Percentiles rank a stretch among this genome's conserved stretches.
These are phyloP conservation scores for Capsicum chinense DNA, from an alignment of 257 asterid genomes.

Conservation along the genomic window DNA sequence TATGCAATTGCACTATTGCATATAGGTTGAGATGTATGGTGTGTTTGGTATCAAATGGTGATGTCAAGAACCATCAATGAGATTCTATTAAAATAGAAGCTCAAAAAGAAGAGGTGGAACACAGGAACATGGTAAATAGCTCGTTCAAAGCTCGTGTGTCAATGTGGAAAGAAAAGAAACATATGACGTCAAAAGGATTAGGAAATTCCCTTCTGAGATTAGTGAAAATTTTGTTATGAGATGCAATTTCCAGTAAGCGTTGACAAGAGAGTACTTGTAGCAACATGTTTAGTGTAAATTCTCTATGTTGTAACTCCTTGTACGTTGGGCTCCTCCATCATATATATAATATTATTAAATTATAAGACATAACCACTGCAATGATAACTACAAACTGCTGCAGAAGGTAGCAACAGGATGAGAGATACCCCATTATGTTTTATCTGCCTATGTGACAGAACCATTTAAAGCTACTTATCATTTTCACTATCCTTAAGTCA, in stretches of 20 bases:
- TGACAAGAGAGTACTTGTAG: background rate
- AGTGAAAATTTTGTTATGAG: background rate
- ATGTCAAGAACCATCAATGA: slow-evolving; percentile 19
- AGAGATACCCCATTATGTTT: background rate
- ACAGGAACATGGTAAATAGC: background rate
- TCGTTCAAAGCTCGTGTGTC: background rate
- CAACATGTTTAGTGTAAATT: slow-evolving; percentile 17
- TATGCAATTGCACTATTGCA: background rate
- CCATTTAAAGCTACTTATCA: slow-evolving; percentile 1
- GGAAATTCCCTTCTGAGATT: background rate
- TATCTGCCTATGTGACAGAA: background rate
- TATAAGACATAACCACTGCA: background rate
- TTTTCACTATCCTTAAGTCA: slow-evolving; percentile 19
- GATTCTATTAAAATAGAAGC: background rate
- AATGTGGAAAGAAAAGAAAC: slow-evolving; percentile 16
- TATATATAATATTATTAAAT: slow-evolving; percentile 9
- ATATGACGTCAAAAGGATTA: slow-evolving; percentile 8
- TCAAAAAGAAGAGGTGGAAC: background rate
- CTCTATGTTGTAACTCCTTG: slow-evolving; percentile 9
- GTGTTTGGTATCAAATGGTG: slow-evolving; percentile 14
- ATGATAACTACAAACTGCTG: background rate
- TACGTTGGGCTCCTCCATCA: background rate
- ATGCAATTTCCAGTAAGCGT: background rate
- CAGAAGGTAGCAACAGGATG: slow-evolving; percentile 6
- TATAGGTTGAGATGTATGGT: background rate